These are phyloP conservation scores for Monilinia fructigena DNA, from an alignment of 2,329 filamentous ascomycete species.

Conservation along the genomic window DNA sequence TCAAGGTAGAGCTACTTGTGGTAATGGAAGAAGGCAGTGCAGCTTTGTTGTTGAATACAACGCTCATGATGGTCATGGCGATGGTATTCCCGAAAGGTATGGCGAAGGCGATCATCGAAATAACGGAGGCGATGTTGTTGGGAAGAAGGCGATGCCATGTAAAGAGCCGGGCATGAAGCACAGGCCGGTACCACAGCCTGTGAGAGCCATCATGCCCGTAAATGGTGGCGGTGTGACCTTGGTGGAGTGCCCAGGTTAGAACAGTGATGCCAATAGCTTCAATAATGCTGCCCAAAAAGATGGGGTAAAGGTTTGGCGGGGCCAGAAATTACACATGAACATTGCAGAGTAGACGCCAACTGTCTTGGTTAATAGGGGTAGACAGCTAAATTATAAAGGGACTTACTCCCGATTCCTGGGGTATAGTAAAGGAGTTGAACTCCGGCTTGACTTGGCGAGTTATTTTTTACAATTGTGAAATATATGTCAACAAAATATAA, in stretches of 20 bases:
- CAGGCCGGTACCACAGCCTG: neutral
- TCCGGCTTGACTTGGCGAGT: neutral
- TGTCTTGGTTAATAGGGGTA: neutral
- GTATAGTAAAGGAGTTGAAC: neutral
- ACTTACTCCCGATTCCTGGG: neutral
- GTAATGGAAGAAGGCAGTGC: neutral
- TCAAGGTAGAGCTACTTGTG: neutral
- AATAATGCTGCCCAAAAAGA: neutral
- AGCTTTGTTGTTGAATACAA: neutral
- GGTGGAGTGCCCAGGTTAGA: neutral
- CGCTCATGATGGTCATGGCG: neutral
- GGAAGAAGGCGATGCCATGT: neutral
- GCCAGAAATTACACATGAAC: neutral
- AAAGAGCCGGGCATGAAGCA: neutral
- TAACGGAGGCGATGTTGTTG: neutral
- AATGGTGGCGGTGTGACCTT: neutral
- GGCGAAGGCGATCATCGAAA: neutral
- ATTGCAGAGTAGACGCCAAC: neutral
- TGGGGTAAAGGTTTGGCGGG: neutral
- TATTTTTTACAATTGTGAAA: neutral
- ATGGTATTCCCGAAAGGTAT: neutral
- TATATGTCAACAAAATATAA: neutral
- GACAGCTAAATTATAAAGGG: neutral
- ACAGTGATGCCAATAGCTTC: neutral
- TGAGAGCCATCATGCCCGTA: neutral